Evolutionary conservation across 163 green algal species (phyloP).

Genomic region (Trebouxiophyceae sp.): DNA sequence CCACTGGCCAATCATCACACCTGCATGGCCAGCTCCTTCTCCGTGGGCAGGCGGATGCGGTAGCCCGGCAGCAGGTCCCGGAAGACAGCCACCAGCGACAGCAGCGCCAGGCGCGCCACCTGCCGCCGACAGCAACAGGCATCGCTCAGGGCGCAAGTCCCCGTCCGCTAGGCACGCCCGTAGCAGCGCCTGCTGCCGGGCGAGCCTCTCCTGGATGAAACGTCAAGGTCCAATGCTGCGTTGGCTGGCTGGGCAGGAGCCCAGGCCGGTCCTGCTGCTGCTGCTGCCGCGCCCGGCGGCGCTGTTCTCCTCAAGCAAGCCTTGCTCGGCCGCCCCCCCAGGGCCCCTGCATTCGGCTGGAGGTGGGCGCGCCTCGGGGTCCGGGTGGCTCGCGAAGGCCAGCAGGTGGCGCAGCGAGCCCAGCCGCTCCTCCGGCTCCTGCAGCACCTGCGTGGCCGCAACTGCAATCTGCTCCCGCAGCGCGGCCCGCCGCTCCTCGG

Average conservation of each 20-base stretch:
- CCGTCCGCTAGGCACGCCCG: not conserved
- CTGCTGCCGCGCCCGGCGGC: too few species aligned
- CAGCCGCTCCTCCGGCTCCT: not conserved
- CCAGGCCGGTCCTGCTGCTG: not conserved
- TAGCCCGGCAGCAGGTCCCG: constrained; percentile 89
- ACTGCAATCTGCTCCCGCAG: not conserved
- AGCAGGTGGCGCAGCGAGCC: not conserved
- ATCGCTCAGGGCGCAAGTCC: too few species aligned
- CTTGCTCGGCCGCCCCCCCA: too few species aligned
- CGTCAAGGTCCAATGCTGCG: too few species aligned
- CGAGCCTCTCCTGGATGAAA: not conserved
- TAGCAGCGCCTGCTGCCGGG: not conserved
- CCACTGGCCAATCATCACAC: too few species aligned
- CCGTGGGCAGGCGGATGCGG: constrained; percentile 70
- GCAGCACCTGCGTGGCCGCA: not conserved
- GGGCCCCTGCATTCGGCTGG: not conserved
- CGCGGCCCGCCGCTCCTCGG: not conserved
- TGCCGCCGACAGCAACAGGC: constrained; percentile 5
- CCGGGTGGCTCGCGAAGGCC: not conserved
- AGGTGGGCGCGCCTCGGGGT: not conserved
- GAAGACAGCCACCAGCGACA: constrained; percentile 81
- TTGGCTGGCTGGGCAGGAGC: not conserved
- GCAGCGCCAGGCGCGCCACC: constrained; percentile 70
- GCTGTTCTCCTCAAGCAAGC: too few species aligned
- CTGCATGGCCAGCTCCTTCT: constrained; percentile 55